Evolutionary conservation across 257 asterid genomes (phyloP).

Genomic region (Coffea eugenioides): DNA sequence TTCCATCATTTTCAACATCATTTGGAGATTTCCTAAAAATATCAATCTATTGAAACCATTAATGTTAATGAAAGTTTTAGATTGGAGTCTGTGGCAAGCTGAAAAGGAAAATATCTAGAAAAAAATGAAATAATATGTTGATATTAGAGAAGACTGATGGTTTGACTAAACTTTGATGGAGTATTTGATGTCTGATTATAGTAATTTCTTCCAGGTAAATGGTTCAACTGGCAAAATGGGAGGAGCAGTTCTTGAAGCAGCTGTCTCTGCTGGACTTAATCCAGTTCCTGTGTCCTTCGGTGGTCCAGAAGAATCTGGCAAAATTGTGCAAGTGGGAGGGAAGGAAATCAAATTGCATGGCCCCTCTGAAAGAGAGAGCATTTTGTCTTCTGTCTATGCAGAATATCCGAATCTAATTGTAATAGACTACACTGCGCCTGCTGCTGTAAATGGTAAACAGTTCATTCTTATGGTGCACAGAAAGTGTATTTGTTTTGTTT

Average conservation of each 20-base stretch:
- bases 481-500: background rate
- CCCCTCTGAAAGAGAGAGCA: conserved; percentile 53
- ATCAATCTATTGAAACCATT: background rate
- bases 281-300: conserved; percentile 76
- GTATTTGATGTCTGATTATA: background rate
- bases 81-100: background rate
- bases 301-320: conserved; percentile 69
- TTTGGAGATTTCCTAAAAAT: background rate
- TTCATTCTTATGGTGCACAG: conserved; percentile 3
- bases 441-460: conserved; percentile 72
- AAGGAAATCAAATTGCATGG: conserved; percentile 69
- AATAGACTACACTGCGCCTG: conserved; percentile 83
- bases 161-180: conserved; percentile 7
- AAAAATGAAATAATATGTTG: background rate
- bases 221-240: conserved; percentile 96
- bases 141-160: background rate
- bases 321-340: conserved; percentile 59
- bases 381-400: conserved; percentile 44
- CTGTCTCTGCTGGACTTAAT: conserved; percentile 78
- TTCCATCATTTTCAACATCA: background rate
- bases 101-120: background rate
- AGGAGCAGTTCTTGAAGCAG: conserved; percentile 88
- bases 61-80: background rate
- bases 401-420: conserved; percentile 70
- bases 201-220: conserved; percentile 54